Conservation (phyloP, 768 basidiomycete species). For the Mycena amicta region DNA sequence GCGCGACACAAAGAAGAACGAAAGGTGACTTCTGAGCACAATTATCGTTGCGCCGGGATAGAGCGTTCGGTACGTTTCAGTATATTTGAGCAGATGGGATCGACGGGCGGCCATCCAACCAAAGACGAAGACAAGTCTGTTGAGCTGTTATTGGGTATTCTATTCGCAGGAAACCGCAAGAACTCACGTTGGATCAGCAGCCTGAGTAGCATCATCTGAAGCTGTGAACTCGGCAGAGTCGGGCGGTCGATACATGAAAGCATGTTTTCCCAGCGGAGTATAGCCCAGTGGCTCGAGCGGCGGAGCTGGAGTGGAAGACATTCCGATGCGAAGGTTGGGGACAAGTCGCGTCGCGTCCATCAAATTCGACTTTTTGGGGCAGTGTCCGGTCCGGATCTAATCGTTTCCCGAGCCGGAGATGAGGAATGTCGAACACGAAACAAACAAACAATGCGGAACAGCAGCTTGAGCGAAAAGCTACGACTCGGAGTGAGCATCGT, state of each 20-base stretch:
- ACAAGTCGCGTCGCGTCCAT: neutral
- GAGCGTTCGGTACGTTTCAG: conserved; percentile 38
- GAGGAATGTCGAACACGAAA: too few species aligned
- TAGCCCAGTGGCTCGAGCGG: neutral
- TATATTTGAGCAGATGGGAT: conserved; percentile 50
- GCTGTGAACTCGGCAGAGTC: neutral
- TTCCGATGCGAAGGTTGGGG: neutral
- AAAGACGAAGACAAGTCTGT: conserved; percentile 35
- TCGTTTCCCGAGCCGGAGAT: too few species aligned
- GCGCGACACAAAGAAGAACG: conserved; percentile 38
- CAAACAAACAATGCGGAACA: too few species aligned
- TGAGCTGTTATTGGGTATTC: too few species aligned
- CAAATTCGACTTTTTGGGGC: neutral
- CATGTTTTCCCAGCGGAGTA: conserved; percentile 9
- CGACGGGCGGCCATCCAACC: conserved; percentile 41
- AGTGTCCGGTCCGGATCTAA: neutral
- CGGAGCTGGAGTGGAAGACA: too few species aligned
- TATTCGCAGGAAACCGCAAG: too few species aligned
- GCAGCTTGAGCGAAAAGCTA: too few species aligned
- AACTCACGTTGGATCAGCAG: neutral
- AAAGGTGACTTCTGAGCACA: conserved; percentile 38
- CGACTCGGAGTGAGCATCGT: too few species aligned
- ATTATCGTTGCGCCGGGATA: conserved; percentile 48
- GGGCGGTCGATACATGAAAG: conserved; percentile 6
- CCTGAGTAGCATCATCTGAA: neutral